Conservation (phyloP, 139 green algal genomes). For the Coelastrella sp. region DNA sequence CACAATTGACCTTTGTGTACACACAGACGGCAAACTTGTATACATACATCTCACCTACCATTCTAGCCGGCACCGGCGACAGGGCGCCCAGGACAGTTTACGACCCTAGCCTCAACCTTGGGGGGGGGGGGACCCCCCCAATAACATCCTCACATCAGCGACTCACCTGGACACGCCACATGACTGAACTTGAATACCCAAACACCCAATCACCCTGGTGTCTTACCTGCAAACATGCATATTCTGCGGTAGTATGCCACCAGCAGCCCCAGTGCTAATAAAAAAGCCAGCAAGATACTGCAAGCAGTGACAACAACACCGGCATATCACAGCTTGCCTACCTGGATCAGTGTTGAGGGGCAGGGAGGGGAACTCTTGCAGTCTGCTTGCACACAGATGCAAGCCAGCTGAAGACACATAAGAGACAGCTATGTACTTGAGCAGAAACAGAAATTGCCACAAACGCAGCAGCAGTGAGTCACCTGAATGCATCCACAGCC, state of each 20-base stretch:
- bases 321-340: too few relatives aligned
- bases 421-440: too few relatives aligned
- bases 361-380: too few relatives aligned
- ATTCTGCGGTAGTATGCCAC: neutral
- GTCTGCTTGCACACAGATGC: too few relatives aligned
- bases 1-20: neutral
- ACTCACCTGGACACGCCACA: too few relatives aligned
- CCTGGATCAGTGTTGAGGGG: too few relatives aligned
- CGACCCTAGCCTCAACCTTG: too few relatives aligned
- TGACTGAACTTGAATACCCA: neutral
- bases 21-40: neutral
- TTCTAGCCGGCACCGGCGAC: too few relatives aligned
- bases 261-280: neutral
- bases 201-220: neutral
- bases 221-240: neutral
- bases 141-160: too few relatives aligned
- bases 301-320: neutral
- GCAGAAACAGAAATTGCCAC: neutral
- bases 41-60: neutral
- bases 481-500: conserved; percentile 90
- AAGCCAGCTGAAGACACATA: too few relatives aligned
- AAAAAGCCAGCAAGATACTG: neutral
- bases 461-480: neutral
- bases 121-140: too few relatives aligned
- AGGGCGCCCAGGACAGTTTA: too few relatives aligned